Evolutionary conservation across 768 basidiomycete species (phyloP).

Genomic region (Collybia sp.): DNA sequence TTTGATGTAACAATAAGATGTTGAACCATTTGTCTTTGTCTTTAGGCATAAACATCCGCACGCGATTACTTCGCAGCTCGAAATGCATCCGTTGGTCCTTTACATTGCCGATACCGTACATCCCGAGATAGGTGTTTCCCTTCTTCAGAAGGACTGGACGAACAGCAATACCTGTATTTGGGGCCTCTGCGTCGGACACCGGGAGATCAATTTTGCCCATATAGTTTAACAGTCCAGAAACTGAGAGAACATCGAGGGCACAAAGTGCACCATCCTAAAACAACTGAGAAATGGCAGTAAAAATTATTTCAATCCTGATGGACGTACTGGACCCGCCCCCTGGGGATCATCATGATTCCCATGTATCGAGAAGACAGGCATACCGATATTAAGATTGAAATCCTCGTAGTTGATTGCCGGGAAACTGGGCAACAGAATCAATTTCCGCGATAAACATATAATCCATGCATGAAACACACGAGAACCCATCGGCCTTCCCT

Average conservation of each 20-base stretch:
- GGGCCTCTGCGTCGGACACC: constrained; percentile 59
- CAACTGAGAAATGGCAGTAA: neutral
- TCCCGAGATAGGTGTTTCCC: constrained; percentile 79
- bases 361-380: constrained; percentile 99
- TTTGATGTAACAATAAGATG: constrained; percentile 90
- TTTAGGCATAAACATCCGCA: constrained; percentile 93
- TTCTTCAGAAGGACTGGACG: constrained; percentile 89
- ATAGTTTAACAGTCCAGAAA: constrained; percentile 92
- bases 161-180: constrained; percentile 75
- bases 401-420: constrained; percentile 98
- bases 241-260: constrained; percentile 92
- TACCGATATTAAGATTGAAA: constrained; percentile 87
- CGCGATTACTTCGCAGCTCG: constrained; percentile 89
- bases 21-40: constrained; percentile 96
- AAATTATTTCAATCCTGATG: neutral
- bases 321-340: constrained; percentile 81
- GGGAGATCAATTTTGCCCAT: constrained; percentile 96
- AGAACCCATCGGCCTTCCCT: constrained; percentile 80
- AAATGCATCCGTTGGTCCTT: constrained; percentile 97
- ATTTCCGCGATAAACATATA: neutral
- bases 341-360: constrained; percentile 99
- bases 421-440: constrained; percentile 49
- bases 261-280: constrained; percentile 89
- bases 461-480: constrained; percentile 43
- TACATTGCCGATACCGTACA: constrained; percentile 96